Evolutionary conservation across 805 yeast genomes (phyloP), one percentile per base, ranked within the genome.

Genomic region (Kurtzmaniella fragi): DNA sequence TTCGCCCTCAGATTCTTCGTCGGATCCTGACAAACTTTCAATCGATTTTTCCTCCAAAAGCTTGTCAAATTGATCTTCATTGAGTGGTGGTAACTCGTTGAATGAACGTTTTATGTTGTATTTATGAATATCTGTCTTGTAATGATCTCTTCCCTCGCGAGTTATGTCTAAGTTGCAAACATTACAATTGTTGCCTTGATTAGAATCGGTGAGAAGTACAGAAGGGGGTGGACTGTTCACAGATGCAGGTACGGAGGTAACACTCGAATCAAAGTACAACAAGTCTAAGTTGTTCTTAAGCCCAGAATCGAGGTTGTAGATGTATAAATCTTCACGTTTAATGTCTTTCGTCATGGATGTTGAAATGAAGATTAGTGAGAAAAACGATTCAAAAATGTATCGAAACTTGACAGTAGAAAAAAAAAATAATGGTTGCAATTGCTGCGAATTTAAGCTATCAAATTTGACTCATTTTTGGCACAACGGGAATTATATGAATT

Each of bases 11-110:
- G 52, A 61, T 6, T 61, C 62, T 2, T 57, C 55, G 28, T 67
- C 71, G 6, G 71, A 63, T 0, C 85, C 88, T 2, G 86, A 80
- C 7, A 80, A 67, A 56, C 84, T 73, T 42, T 75, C 80, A 16
- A 68, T 52, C 16, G 74, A 72, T 40, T 71, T 66, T 29, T 70
- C 67, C 29, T 73, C 80, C 34, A 77, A 54, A 30, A 78, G 47
- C 10, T 64, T 59, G 28, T 80, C 85, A 49, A 83, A 84, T 51
- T 81, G 79, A 3, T 59, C 72, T 45, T 75, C 84, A 3, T 71
- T 59, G 13, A 83, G 54, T 0, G 76, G 63, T 0, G 64, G 55
- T 34, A 76, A 59, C 0, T 73, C 72, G 29, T 60, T 59, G 23
- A 75, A 48, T 8, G 63, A 54, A 39, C 90, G 64, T 53, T 80